These are phyloP conservation scores for Kwoniella bestiolae DNA, from an alignment of 768 basidiomycete species.

Conservation along the genomic window DNA sequence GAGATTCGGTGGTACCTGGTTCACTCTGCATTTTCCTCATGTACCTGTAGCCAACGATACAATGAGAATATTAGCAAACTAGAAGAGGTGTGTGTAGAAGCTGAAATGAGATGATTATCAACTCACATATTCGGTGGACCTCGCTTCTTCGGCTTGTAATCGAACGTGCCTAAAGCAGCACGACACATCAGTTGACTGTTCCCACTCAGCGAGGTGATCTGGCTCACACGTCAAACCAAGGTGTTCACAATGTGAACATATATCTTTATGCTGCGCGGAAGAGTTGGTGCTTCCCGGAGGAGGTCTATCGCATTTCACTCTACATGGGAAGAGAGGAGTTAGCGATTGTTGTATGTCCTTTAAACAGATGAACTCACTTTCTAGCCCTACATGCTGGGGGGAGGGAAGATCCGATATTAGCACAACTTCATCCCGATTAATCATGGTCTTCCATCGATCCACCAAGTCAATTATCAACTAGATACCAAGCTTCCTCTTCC, in stretches of 20 bases:
- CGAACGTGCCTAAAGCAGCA: conserved; percentile 68
- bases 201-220: neutral
- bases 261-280: conserved; percentile 12
- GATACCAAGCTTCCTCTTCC: no score
- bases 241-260: conserved; percentile 37
- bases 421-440: no score
- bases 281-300: conserved; percentile 28
- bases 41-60: conserved; percentile 24
- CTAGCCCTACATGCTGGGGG: conserved; percentile 46
- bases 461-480: no score
- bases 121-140: conserved; percentile 85
- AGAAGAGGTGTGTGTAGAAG: no score
- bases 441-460: no score
- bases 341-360: neutral
- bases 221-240: conserved; percentile 37
- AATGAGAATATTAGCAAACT: neutral
- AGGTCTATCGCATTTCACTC: conserved; percentile 51
- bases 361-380: conserved; percentile 38
- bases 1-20: conserved; percentile 6
- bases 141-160: conserved; percentile 90
- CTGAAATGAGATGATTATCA: no score
- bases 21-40: conserved; percentile 28
- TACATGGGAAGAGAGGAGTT: conserved; percentile 2
- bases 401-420: no score
- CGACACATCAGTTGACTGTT: neutral